Percentiles rank a stretch among this genome's conserved stretches.
phyloP scores from a whole-genome alignment of 371 early-diverging fungal genomes.

The Neoconidiobolus thromboides region DNA sequence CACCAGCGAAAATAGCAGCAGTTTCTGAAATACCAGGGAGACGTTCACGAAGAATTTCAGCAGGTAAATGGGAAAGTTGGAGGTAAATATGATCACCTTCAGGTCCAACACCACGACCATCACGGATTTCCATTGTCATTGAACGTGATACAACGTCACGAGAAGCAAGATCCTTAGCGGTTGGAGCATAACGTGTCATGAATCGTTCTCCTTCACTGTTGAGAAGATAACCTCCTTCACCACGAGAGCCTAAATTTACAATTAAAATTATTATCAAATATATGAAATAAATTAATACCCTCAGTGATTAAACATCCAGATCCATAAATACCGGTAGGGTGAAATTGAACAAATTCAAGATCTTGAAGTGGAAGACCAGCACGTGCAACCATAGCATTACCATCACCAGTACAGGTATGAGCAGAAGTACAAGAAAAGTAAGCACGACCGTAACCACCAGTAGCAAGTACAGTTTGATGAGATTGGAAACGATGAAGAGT shows the following conservation, averaged over 20 bases:
- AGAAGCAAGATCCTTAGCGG: conserved; percentile 93
- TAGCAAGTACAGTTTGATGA: conserved; percentile 95
- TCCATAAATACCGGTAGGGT: conserved; percentile 96
- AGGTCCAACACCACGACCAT: conserved; percentile 92
- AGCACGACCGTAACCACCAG: conserved; percentile 96
- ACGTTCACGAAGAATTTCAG: conserved; percentile 80
- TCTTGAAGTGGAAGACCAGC: conserved; percentile 86
- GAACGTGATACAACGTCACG: conserved; percentile 95
- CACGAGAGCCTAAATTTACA: conserved; percentile 32
- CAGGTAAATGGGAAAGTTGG: conserved; percentile 89
- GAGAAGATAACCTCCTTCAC: conserved; percentile 91
- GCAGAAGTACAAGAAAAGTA: conserved; percentile 97
- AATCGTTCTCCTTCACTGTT: conserved; percentile 88
- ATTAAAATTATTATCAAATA: not conserved
- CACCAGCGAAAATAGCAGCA: conserved; percentile 92
- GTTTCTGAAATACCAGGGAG: conserved; percentile 97
- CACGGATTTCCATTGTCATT: conserved; percentile 96
- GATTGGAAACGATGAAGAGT: conserved; percentile 91
- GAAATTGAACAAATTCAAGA: conserved; percentile 95
- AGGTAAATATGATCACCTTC: conserved; percentile 92
- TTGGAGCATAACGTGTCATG: conserved; percentile 98
- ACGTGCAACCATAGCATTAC: conserved; percentile 87
- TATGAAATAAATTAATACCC: conserved; percentile 23
- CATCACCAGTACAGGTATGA: conserved; percentile 97
- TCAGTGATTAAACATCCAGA: conserved; percentile 96